Percentiles rank a stretch among this genome's conserved stretches.
phyloP scores from a whole-genome alignment of 805 yeast genomes.

The Danielia oregonensis region DNA sequence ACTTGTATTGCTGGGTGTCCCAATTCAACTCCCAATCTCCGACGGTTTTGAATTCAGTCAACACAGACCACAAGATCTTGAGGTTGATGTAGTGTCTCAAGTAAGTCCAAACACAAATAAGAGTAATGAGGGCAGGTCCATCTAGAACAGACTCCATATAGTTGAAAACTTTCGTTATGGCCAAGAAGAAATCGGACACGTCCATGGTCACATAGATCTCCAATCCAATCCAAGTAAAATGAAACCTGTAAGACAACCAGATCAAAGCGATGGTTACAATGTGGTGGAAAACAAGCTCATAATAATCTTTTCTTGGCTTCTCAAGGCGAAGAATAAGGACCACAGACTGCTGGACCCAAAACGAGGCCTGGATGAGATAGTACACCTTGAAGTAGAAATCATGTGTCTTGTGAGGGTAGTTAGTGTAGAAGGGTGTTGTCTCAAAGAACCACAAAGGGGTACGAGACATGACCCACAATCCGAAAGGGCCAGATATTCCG shows the following conservation, averaged over 20 bases:
- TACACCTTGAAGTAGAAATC: slow-evolving; percentile 69
- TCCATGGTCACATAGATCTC: slow-evolving; percentile 95
- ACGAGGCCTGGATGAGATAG: slow-evolving; percentile 90
- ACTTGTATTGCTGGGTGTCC: slow-evolving; percentile 90
- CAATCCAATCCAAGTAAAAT: slow-evolving; percentile 94
- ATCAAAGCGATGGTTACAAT: slow-evolving; percentile 85
- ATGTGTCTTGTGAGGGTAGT: slow-evolving; percentile 80
- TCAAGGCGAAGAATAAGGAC: slow-evolving; percentile 81
- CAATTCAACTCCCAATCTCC: slow-evolving; percentile 81
- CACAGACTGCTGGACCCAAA: slow-evolving; percentile 95
- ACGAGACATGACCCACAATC: slow-evolving; percentile 77
- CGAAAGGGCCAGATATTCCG: slow-evolving; percentile 80
- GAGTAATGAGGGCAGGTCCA: slow-evolving; percentile 63
- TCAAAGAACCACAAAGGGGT: slow-evolving; percentile 88
- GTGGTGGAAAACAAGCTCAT: slow-evolving; percentile 90
- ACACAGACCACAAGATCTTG: slow-evolving; percentile 74
- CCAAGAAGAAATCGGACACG: slow-evolving; percentile 86
- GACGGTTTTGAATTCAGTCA: slow-evolving; percentile 81
- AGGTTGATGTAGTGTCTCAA: slow-evolving; percentile 84
- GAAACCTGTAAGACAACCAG: slow-evolving; percentile 85
- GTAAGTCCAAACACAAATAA: slow-evolving; percentile 77
- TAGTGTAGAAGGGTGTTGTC: slow-evolving; percentile 73
- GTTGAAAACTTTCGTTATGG: slow-evolving; percentile 80
- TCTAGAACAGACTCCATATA: slow-evolving; percentile 68
- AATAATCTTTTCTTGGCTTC: slow-evolving; percentile 90